Conservation (phyloP, 306 rosid genomes). For the Trifolium repens region DNA sequence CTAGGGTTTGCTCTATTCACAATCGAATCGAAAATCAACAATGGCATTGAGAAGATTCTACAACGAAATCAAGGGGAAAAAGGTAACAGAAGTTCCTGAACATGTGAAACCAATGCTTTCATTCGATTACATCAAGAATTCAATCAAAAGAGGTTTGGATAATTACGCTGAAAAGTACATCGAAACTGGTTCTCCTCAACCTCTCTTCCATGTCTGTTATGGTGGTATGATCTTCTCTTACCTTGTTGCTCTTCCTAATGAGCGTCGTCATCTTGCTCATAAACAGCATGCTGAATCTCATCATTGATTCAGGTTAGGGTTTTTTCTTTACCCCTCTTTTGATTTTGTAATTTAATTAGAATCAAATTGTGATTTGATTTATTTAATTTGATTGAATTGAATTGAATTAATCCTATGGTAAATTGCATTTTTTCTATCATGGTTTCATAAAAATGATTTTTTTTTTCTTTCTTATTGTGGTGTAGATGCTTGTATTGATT, state of each 20-base stretch:
- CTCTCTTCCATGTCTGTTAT: slow-evolving; percentile 66
- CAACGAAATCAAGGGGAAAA: slow-evolving; percentile 74
- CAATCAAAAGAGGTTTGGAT: slow-evolving; percentile 59
- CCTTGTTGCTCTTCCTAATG: slow-evolving; percentile 75
- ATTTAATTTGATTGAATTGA: neutral
- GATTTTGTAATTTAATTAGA: neutral
- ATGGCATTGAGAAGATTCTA: slow-evolving; percentile 76
- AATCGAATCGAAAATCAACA: neutral
- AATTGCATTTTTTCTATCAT: neutral
- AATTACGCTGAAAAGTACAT: slow-evolving; percentile 79
- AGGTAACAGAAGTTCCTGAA: slow-evolving; percentile 63
- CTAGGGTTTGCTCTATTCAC: neutral
- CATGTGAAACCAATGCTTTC: slow-evolving; percentile 72
- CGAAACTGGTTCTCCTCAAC: slow-evolving; percentile 63
- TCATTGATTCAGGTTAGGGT: slow-evolving; percentile 37
- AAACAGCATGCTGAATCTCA: slow-evolving; percentile 69
- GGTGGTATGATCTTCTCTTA: slow-evolving; percentile 85
- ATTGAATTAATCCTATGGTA: neutral
- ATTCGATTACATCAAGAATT: slow-evolving; percentile 51
- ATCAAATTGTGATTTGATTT: neutral
- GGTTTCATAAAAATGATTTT: too few relatives aligned
- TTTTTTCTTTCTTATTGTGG: too few relatives aligned
- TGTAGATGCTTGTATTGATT: too few relatives aligned
- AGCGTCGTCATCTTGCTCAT: slow-evolving; percentile 85
- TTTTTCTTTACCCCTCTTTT: neutral